Evolutionary conservation across 495 filamentous ascomycete species (phyloP).

Genomic region (Glutinoglossum americanum): DNA sequence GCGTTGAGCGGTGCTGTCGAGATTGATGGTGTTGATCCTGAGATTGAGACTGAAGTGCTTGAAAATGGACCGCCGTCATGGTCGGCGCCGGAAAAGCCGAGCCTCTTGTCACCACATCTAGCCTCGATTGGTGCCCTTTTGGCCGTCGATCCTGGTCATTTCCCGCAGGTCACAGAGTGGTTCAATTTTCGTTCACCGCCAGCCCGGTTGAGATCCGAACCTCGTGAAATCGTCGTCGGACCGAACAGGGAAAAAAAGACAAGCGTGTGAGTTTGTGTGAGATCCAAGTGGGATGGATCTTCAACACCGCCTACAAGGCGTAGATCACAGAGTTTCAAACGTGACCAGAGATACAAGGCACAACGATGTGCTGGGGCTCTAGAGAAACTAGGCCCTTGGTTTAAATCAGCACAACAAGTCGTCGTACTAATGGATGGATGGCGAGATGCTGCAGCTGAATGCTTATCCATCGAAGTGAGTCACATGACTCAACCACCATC

Average conservation of each 20-base stretch:
- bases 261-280: neutral
- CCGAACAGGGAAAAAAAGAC: neutral
- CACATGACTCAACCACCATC: too few species aligned
- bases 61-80: conserved; percentile 1
- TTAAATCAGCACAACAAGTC: too few species aligned
- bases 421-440: too few species aligned
- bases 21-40: neutral
- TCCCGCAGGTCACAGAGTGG: neutral
- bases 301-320: neutral
- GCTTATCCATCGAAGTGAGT: too few species aligned
- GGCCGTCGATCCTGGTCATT: neutral
- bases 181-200: neutral
- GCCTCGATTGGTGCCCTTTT: conserved; percentile 2
- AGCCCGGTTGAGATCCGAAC: neutral
- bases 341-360: neutral
- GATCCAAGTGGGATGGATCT: neutral
- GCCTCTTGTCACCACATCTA: neutral
- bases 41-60: neutral
- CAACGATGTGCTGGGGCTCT: too few species aligned
- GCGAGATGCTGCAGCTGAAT: too few species aligned
- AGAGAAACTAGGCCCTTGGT: too few species aligned
- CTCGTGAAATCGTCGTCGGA: neutral
- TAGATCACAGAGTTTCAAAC: neutral
- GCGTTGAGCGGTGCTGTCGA: neutral
- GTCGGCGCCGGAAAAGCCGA: conserved; percentile 1